These are phyloP conservation scores for Amylostereum areolatum DNA, from an alignment of 1,284 basidiomycete species.

Conservation along the genomic window DNA sequence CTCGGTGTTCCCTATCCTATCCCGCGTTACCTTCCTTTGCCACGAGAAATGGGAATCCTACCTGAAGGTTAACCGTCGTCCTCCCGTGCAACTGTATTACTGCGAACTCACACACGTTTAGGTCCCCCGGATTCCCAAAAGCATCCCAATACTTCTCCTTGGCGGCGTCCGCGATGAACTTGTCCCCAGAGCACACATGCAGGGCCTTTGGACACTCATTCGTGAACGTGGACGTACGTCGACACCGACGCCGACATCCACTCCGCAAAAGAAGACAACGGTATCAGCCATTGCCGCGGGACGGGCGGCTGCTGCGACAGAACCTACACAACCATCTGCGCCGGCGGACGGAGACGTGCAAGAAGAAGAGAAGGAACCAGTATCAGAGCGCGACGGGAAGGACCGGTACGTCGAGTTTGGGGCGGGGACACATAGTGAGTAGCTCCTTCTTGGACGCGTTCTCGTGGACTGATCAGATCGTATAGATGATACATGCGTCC, in stretches of 20 bases:
- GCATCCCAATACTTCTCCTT: constrained; percentile 83
- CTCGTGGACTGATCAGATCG: background rate
- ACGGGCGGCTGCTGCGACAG: background rate
- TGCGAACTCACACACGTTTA: constrained; percentile 30
- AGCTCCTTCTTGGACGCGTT: background rate
- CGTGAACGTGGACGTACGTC: constrained; percentile 32
- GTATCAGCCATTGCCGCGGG: background rate
- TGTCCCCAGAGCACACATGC: constrained; percentile 85
- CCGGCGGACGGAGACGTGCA: background rate
- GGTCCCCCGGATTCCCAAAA: constrained; percentile 61
- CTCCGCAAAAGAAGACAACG: background rate
- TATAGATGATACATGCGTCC: constrained; percentile 30
- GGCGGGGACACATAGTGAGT: constrained; percentile 13
- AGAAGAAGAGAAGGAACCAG: background rate
- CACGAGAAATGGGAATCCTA: constrained; percentile 88
- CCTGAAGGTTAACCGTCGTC: constrained; percentile 9
- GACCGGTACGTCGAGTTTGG: constrained; percentile 12
- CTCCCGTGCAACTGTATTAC: too few relatives aligned
- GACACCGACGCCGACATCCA: background rate
- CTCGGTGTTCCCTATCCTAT: constrained; percentile 72
- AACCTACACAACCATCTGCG: background rate
- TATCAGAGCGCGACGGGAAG: background rate
- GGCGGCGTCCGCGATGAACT: constrained; percentile 80
- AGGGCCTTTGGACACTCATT: constrained; percentile 61
- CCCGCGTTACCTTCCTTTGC: constrained; percentile 77